Percentiles rank a stretch among this genome's conserved stretches.
Conservation (phyloP, 805 yeast genomes). For the Maudiozyma barnettii region DNA sequence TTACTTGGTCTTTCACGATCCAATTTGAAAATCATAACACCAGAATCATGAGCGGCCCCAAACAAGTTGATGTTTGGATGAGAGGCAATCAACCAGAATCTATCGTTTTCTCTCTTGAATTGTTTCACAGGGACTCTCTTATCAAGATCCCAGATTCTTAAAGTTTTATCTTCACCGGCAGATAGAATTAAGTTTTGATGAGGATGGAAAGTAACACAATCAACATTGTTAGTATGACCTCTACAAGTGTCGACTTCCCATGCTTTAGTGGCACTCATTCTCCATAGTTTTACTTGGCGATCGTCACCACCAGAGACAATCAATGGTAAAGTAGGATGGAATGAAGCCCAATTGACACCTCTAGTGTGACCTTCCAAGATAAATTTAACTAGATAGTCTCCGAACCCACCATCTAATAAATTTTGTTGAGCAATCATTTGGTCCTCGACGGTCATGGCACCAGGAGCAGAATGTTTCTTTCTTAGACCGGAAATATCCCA, state of each 20-base stretch:
- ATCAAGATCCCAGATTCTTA: conserved; percentile 94
- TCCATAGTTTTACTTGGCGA: conserved; percentile 89
- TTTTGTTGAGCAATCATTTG: conserved; percentile 43
- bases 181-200: conserved; percentile 85
- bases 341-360: conserved; percentile 97
- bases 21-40: conserved; percentile 94
- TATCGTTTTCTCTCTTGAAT: conserved; percentile 85
- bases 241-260: conserved; percentile 99
- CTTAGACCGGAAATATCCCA: conserved; percentile 97
- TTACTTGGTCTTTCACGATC: conserved; percentile 85
- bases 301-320: conserved; percentile 96
- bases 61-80: conserved; percentile 88
- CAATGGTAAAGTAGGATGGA: conserved; percentile 93
- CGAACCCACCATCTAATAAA: conserved; percentile 88
- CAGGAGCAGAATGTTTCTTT: conserved; percentile 88
- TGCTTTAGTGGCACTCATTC: conserved; percentile 95
- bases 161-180: conserved; percentile 91
- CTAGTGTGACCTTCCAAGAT: conserved; percentile 96
- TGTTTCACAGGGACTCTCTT: conserved; percentile 89
- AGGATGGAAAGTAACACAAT: conserved; percentile 86
- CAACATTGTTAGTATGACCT: conserved; percentile 92
- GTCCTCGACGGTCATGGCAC: conserved; percentile 36
- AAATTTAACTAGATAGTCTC: conserved; percentile 91
- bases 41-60: conserved; percentile 95
- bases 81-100: conserved; percentile 86